Conservation (phyloP, 2,329 filamentous ascomycete genomes). For the Lasiodiplodia hormozganensis region DNA sequence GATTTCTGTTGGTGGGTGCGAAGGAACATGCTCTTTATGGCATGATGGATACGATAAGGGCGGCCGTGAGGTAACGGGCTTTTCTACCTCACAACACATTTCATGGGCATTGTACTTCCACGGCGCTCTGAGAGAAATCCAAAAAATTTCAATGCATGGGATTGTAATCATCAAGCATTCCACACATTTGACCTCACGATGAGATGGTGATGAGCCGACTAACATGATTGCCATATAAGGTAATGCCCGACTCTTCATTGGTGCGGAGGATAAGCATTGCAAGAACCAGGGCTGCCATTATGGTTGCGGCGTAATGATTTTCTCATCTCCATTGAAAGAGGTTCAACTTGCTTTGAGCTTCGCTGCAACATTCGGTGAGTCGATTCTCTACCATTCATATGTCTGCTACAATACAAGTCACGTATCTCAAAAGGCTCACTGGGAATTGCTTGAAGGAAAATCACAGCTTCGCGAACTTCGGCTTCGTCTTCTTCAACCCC, state of each 20-base stretch:
- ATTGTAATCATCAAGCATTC: slow-evolving; percentile 28
- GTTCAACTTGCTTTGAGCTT: background rate
- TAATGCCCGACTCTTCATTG: background rate
- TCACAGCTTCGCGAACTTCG: slow-evolving; percentile 84
- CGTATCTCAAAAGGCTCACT: background rate
- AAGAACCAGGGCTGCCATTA: background rate
- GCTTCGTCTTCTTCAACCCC: slow-evolving; percentile 77
- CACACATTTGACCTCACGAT: background rate
- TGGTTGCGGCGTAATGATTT: background rate
- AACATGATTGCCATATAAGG: background rate
- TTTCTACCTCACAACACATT: slow-evolving; percentile 29
- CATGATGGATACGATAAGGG: slow-evolving; percentile 30
- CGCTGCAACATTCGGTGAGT: background rate
- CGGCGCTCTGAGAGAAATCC: slow-evolving; percentile 51
- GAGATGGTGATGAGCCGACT: background rate
- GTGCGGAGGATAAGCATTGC: background rate
- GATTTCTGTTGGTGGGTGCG: slow-evolving; percentile 32
- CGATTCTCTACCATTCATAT: background rate
- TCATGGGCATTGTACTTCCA: slow-evolving; percentile 43
- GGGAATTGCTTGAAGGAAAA: background rate
- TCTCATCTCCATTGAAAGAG: background rate
- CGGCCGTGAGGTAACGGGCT: slow-evolving; percentile 30
- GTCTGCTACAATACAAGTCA: background rate
- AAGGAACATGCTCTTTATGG: slow-evolving; percentile 25
- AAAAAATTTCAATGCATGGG: slow-evolving; percentile 50